Evolutionary conservation across 768 basidiomycete genomes (phyloP).

Genomic region (Astraeus odoratus): DNA sequence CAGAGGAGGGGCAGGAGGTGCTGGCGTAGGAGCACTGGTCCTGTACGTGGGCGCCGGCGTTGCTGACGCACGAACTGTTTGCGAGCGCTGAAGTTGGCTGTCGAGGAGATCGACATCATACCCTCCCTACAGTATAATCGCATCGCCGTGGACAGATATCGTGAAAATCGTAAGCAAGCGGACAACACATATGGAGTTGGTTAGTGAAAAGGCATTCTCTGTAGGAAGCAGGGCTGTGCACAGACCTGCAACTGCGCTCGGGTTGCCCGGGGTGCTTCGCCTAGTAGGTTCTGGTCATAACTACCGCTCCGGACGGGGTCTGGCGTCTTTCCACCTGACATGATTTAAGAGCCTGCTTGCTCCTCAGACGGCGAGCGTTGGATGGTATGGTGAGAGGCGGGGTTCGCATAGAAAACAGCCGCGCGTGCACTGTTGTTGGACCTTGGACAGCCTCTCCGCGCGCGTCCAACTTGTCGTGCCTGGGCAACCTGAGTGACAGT

Average conservation of each 20-base stretch:
- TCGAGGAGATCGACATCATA: constrained; percentile 45
- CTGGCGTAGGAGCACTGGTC: constrained; percentile 3
- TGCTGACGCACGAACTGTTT: constrained; percentile 13
- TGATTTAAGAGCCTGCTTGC: constrained; percentile 3
- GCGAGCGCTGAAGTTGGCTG: constrained; percentile 18
- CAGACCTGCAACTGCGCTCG: constrained; percentile 36
- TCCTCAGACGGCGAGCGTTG: not conserved
- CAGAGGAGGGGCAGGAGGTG: constrained; percentile 3
- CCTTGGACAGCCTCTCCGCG: constrained; percentile 18
- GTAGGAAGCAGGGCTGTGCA: constrained; percentile 10
- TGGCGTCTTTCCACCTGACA: constrained; percentile 16
- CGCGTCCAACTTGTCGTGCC: constrained; percentile 2
- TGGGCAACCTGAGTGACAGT: not conserved
- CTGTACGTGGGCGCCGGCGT: constrained; percentile 10
- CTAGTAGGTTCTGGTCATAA: constrained; percentile 36
- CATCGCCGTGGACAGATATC: not conserved
- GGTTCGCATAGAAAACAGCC: constrained; percentile 13
- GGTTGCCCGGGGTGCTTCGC: constrained; percentile 35
- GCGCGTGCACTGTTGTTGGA: constrained; percentile 5
- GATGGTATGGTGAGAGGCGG: not conserved
- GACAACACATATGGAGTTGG: not conserved
- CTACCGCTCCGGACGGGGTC: not conserved
- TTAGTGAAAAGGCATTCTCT: not conserved
- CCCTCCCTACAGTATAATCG: constrained; percentile 35
- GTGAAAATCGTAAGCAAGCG: not conserved